Conservation (phyloP, 2,329 filamentous ascomycete genomes). For the Diplocarpon rosae region DNA sequence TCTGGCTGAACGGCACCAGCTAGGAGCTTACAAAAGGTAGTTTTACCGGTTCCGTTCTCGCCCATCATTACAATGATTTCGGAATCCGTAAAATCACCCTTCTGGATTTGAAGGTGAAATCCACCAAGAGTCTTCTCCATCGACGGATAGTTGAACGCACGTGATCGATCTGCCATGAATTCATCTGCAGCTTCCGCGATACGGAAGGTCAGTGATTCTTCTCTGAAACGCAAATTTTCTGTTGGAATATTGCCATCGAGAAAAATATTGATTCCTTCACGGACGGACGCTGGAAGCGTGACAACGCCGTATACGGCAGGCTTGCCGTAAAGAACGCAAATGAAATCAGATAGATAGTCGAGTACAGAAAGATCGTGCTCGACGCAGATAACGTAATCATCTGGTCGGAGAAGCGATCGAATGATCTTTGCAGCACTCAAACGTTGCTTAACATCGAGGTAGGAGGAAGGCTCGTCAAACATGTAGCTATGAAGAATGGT, state of each 20-base stretch:
- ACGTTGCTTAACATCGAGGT: conserved; percentile 98
- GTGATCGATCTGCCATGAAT: conserved; percentile 71
- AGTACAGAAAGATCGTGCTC: conserved; percentile 98
- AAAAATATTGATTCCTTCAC: conserved; percentile 99
- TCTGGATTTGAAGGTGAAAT: conserved; percentile 74
- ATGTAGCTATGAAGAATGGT: conserved; percentile 57
- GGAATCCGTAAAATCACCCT: conserved; percentile 88
- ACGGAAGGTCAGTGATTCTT: conserved; percentile 92
- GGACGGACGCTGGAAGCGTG: conserved; percentile 86
- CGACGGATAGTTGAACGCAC: conserved; percentile 74
- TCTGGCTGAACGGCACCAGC: conserved; percentile 92
- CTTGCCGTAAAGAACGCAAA: conserved; percentile 92
- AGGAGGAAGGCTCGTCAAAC: conserved; percentile 99
- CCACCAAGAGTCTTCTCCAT: conserved; percentile 90
- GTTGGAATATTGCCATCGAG: conserved; percentile 95
- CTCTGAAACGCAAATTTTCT: conserved; percentile 95
- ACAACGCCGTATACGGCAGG: conserved; percentile 97
- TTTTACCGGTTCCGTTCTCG: conserved; percentile 98
- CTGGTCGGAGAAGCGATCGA: conserved; percentile 73
- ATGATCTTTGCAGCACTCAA: conserved; percentile 86
- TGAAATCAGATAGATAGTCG: conserved; percentile 97
- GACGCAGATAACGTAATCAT: conserved; percentile 96
- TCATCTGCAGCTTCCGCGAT: conserved; percentile 85
- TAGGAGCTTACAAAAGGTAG: conserved; percentile 93
- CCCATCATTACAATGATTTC: conserved; percentile 99